Evolutionary conservation across 768 basidiomycete species (phyloP).

Genomic region (Sporobolomyces pararoseus): DNA sequence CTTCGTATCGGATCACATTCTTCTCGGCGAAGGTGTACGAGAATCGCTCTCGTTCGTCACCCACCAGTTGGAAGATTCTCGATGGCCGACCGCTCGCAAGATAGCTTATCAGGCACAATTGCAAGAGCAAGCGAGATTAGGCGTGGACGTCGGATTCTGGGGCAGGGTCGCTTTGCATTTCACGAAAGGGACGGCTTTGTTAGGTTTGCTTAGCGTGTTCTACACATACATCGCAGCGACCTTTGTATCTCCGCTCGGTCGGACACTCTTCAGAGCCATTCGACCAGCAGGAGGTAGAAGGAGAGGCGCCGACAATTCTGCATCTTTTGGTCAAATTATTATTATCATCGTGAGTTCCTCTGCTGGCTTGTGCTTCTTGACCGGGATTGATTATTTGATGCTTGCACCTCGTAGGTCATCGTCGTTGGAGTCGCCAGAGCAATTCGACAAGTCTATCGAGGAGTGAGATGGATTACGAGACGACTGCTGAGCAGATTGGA

Average conservation of each 20-base stretch:
- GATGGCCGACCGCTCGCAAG: slow-evolving; percentile 6
- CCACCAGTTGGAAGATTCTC: slow-evolving; percentile 12
- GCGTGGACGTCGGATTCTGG: not conserved
- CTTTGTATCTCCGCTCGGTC: slow-evolving; percentile 21
- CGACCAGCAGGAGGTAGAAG: slow-evolving; percentile 18
- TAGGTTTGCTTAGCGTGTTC: slow-evolving; percentile 20
- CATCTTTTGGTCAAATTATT: slow-evolving; percentile 10
- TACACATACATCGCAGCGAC: slow-evolving; percentile 20
- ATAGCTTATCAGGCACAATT: slow-evolving; percentile 5
- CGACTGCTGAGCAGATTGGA: slow-evolving; percentile 10
- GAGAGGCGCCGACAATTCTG: not conserved
- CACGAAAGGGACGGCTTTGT: slow-evolving; percentile 14
- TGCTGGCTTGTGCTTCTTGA: not conserved
- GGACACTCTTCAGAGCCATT: slow-evolving; percentile 26
- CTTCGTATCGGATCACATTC: slow-evolving; percentile 33
- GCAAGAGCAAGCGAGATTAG: not conserved
- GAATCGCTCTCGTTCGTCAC: slow-evolving; percentile 34
- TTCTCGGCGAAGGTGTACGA: slow-evolving; percentile 35
- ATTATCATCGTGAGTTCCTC: slow-evolving; percentile 13
- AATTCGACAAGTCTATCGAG: slow-evolving; percentile 11
- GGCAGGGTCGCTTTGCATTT: slow-evolving; percentile 10
- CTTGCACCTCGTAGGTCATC: slow-evolving; percentile 21
- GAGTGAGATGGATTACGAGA: slow-evolving; percentile 16
- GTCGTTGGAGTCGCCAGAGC: slow-evolving; percentile 15
- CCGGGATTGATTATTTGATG: not conserved